These are phyloP conservation scores for Beverwykella pulmonaria DNA, from an alignment of 495 filamentous ascomycete genomes.

Conservation along the genomic window DNA sequence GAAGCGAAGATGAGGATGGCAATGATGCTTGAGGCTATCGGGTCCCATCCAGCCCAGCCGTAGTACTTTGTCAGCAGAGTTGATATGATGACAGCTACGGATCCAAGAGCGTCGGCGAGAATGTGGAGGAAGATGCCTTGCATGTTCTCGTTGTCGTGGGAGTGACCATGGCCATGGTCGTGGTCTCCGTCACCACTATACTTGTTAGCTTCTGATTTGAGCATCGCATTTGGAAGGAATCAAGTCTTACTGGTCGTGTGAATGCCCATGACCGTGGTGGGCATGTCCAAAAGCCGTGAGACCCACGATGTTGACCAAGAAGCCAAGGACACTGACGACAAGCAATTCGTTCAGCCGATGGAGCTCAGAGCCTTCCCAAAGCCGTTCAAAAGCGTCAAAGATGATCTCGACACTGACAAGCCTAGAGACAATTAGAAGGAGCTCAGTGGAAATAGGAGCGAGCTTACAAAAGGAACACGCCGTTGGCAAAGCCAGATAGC, in stretches of 20 bases:
- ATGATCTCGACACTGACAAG: constrained; percentile 96
- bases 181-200: constrained; percentile 39
- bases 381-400: constrained; percentile 87
- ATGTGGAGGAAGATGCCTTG: constrained; percentile 98
- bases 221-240: background rate
- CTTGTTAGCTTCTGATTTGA: background rate
- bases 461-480: constrained; percentile 86
- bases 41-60: constrained; percentile 94
- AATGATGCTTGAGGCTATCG: constrained; percentile 89
- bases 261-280: constrained; percentile 68
- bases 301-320: constrained; percentile 88
- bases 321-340: constrained; percentile 78
- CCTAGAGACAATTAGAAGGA: constrained; percentile 53
- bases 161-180: constrained; percentile 49
- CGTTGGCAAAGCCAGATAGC: constrained; percentile 93
- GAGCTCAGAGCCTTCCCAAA: constrained; percentile 79
- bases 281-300: constrained; percentile 83
- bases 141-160: constrained; percentile 96
- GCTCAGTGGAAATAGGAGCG: background rate
- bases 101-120: constrained; percentile 91
- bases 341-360: constrained; percentile 84
- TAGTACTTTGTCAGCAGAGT: constrained; percentile 83
- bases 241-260: constrained; percentile 43
- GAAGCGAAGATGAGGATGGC: constrained; percentile 89
- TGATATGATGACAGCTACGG: constrained; percentile 90